Evolutionary conservation across 176 grass and related monocot species (phyloP).

Genomic region (Alloteropsis semialata): DNA sequence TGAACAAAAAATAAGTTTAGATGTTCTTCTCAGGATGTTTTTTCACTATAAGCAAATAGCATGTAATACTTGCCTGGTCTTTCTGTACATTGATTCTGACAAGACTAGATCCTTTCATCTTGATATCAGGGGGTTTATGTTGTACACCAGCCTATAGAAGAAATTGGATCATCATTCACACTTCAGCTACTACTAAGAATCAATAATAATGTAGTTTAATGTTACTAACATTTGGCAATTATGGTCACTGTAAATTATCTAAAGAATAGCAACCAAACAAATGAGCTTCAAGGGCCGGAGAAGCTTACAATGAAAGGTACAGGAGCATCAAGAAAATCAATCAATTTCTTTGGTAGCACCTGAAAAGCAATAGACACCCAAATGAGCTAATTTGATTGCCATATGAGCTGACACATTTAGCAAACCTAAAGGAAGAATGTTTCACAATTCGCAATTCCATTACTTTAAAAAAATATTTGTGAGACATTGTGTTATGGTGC

Average conservation of each 20-base stretch:
- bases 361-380: constrained; percentile 41
- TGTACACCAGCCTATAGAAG: constrained; percentile 76
- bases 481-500: neutral
- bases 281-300: constrained; percentile 5
- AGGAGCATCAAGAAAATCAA: constrained; percentile 91
- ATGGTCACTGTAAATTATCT: neutral
- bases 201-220: constrained; percentile 12
- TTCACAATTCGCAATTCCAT: neutral
- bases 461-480: neutral
- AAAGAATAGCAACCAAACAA: constrained; percentile 15
- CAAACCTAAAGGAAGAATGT: neutral
- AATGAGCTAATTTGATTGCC: constrained; percentile 12
- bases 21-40: constrained; percentile 18
- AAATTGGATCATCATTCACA: constrained; percentile 19
- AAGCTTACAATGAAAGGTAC: constrained; percentile 97
- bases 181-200: constrained; percentile 16
- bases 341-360: constrained; percentile 86
- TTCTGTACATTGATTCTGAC: constrained; percentile 78
- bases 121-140: constrained; percentile 70
- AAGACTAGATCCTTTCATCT: constrained; percentile 81
- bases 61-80: constrained; percentile 63
- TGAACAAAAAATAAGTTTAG: neutral
- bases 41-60: constrained; percentile 1
- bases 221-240: constrained; percentile 16
- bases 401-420: neutral